Evolutionary conservation across 805 yeast species (phyloP).

Genomic region (Hagleromyces aurorensis): DNA sequence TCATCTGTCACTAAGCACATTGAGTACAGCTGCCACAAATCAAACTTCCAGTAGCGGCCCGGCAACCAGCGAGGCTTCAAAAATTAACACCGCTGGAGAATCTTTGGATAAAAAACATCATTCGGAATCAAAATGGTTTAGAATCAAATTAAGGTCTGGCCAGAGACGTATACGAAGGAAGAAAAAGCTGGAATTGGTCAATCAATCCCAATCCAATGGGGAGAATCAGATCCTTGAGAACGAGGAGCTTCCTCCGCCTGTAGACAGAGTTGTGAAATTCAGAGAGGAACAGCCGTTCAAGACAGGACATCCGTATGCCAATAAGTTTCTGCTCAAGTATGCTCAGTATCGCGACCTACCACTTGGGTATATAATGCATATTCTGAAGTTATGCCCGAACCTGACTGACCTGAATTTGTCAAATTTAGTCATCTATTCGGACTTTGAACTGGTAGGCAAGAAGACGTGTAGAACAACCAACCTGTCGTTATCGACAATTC

Average conservation of each 20-base stretch:
- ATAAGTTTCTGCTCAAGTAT: slow-evolving; percentile 53
- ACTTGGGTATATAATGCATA: slow-evolving; percentile 62
- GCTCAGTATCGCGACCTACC: slow-evolving; percentile 71
- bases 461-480: slow-evolving; percentile 6
- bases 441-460: slow-evolving; percentile 39
- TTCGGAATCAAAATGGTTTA: slow-evolving; percentile 16
- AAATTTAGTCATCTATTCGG: slow-evolving; percentile 54
- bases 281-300: slow-evolving; percentile 3
- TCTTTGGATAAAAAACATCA: slow-evolving; percentile 1
- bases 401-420: slow-evolving; percentile 49
- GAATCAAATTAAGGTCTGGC: slow-evolving; percentile 12
- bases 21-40: too few species aligned
- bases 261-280: slow-evolving; percentile 7
- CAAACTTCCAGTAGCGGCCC: slow-evolving; percentile 5
- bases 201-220: too few species aligned
- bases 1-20: slow-evolving; percentile 13
- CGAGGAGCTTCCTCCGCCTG: too few species aligned
- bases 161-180: slow-evolving; percentile 7
- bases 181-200: too few species aligned
- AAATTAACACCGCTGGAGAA: not conserved
- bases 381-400: slow-evolving; percentile 61
- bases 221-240: too few species aligned
- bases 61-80: not conserved
- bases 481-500: slow-evolving; percentile 11
- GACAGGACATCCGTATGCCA: slow-evolving; percentile 49